Conservation (phyloP, 2,329 filamentous ascomycete species). For the Dactylellina haptotyla region DNA sequence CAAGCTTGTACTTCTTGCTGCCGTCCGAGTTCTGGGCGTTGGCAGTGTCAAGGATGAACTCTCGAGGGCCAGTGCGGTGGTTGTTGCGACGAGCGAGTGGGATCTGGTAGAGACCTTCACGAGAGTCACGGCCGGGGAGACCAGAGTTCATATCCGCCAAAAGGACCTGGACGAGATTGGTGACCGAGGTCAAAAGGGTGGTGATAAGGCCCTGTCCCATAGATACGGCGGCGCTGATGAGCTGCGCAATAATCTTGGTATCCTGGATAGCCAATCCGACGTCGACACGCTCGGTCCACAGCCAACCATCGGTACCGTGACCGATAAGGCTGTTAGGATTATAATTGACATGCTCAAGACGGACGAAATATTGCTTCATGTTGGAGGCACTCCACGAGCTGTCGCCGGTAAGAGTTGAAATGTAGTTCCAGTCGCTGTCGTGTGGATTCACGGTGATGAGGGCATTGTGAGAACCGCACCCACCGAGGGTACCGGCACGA, state of each 20-base stretch:
- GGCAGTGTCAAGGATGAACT: slow-evolving; percentile 58
- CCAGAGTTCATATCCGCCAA: slow-evolving; percentile 57
- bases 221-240: slow-evolving; percentile 58
- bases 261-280: slow-evolving; percentile 45
- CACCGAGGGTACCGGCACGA: slow-evolving; percentile 65
- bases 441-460: slow-evolving; percentile 60
- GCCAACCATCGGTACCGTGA: slow-evolving; percentile 63
- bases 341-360: slow-evolving; percentile 64
- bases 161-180: slow-evolving; percentile 57
- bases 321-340: slow-evolving; percentile 61
- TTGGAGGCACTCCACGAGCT: slow-evolving; percentile 62
- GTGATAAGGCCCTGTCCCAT: slow-evolving; percentile 57
- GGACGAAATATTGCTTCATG: slow-evolving; percentile 63
- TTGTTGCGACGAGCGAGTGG: slow-evolving; percentile 54
- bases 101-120: slow-evolving; percentile 56
- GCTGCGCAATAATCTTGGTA: slow-evolving; percentile 53
- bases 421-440: slow-evolving; percentile 63
- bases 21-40: slow-evolving; percentile 57
- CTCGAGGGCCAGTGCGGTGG: slow-evolving; percentile 55
- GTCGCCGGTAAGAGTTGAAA: slow-evolving; percentile 64
- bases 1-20: slow-evolving; percentile 52
- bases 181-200: slow-evolving; percentile 46
- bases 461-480: slow-evolving; percentile 61
- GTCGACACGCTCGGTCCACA: slow-evolving; percentile 55
- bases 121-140: slow-evolving; percentile 52